Conservation (phyloP, 345 rosid genomes). For the Lepidium aucheri region DNA sequence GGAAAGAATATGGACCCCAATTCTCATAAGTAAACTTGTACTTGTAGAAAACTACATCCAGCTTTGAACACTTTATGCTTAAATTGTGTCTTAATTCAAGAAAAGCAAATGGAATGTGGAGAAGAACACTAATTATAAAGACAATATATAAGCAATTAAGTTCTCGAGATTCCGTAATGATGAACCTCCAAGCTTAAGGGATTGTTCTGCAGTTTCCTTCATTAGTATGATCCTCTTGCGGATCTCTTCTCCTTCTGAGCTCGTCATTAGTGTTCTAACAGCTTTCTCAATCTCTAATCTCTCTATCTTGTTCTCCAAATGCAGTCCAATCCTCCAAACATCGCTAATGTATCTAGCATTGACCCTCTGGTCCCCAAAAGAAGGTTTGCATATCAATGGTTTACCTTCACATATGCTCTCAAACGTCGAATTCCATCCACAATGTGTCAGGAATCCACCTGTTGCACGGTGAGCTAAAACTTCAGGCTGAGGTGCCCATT, state of each 20-base stretch:
- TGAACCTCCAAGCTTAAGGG: conserved; percentile 21
- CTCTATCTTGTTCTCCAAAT: conserved; percentile 24
- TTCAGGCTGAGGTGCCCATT: conserved; percentile 29
- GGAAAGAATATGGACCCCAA: too few species aligned
- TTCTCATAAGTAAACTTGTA: too few species aligned
- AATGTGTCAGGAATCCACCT: conserved; percentile 29
- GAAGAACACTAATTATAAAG: not conserved
- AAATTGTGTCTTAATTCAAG: too few species aligned
- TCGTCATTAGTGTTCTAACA: conserved; percentile 11
- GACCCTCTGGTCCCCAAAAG: conserved; percentile 27
- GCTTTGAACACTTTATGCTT: too few species aligned
- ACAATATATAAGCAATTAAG: conserved; percentile 7
- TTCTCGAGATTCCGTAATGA: conserved; percentile 9
- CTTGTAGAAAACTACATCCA: too few species aligned
- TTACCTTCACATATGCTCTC: conserved; percentile 27
- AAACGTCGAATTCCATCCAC: conserved; percentile 30
- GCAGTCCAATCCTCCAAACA: conserved; percentile 25
- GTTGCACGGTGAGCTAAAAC: conserved; percentile 25
- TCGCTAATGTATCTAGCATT: conserved; percentile 21
- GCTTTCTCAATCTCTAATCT: conserved; percentile 7
- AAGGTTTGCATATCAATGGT: conserved; percentile 30
- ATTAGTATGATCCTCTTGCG: conserved; percentile 15
- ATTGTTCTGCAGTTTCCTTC: conserved; percentile 20
- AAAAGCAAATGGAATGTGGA: not conserved
- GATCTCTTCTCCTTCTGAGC: conserved; percentile 24